These are phyloP conservation scores for Ensete ventricosum DNA, from an alignment of 176 grass and related monocot species.

Conservation along the genomic window DNA sequence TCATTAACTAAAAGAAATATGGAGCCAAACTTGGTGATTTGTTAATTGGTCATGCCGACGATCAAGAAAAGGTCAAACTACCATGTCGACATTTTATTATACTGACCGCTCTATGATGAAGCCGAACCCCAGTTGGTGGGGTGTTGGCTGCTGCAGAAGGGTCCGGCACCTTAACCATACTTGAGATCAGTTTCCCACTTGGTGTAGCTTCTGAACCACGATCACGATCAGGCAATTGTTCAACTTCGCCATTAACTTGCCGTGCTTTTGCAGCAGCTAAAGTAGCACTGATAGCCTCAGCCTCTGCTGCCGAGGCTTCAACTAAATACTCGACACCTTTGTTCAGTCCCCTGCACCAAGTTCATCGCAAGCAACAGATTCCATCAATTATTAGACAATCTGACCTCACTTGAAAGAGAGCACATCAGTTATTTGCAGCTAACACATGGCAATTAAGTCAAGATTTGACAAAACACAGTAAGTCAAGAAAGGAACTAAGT, in stretches of 20 bases:
- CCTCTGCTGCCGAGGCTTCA: slow-evolving; percentile 51
- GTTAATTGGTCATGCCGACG: neutral
- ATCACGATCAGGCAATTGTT: slow-evolving; percentile 25
- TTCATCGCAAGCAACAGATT: neutral
- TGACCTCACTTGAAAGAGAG: neutral
- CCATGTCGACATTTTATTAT: neutral
- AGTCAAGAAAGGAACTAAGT: neutral
- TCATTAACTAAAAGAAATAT: neutral
- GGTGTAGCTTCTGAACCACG: slow-evolving; percentile 21
- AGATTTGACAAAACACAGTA: slow-evolving; percentile 4
- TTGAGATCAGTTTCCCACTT: slow-evolving; percentile 16
- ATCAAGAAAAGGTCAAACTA: neutral
- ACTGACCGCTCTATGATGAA: slow-evolving; percentile 48
- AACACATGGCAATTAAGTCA: neutral
- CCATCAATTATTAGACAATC: neutral
- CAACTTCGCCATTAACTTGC: slow-evolving; percentile 27
- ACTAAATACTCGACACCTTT: slow-evolving; percentile 46
- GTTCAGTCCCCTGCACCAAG: slow-evolving; percentile 30
- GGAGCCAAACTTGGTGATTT: neutral
- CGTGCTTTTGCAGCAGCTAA: slow-evolving; percentile 44
- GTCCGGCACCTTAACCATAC: slow-evolving; percentile 30
- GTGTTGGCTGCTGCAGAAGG: slow-evolving; percentile 15
- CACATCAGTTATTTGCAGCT: neutral
- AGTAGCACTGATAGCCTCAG: slow-evolving; percentile 49
- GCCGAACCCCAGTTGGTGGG: slow-evolving; percentile 33